phyloP scores from a whole-genome alignment of 2,329 filamentous ascomycete species.

The Fonsecaea nubica region DNA sequence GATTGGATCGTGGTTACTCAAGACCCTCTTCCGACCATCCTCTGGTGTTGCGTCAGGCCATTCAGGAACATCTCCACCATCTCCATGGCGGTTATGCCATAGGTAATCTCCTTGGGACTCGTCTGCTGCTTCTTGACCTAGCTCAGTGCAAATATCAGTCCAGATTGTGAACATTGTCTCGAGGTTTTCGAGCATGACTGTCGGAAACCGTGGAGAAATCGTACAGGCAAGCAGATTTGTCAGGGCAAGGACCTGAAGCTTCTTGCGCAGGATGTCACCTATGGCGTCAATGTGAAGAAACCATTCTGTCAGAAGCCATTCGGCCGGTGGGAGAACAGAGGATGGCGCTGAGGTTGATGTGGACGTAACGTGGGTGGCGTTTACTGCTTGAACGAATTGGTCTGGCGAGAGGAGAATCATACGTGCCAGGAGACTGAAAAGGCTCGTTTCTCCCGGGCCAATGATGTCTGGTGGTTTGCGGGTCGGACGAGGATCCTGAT shows the following conservation, averaged over 20 bases:
- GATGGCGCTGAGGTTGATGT: constrained; percentile 35
- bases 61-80: constrained; percentile 44
- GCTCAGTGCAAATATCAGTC: constrained; percentile 55
- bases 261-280: constrained; percentile 54
- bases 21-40: constrained; percentile 49
- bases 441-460: constrained; percentile 80
- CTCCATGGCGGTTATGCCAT: constrained; percentile 44
- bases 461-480: constrained; percentile 72
- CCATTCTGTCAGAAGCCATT: constrained; percentile 57
- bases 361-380: constrained; percentile 42
- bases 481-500: constrained; percentile 82
- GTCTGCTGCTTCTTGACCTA: constrained; percentile 50
- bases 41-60: constrained; percentile 50
- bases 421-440: constrained; percentile 81
- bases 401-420: constrained; percentile 75
- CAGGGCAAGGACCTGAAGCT: constrained; percentile 54
- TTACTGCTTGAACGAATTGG: constrained; percentile 66
- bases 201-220: constrained; percentile 45
- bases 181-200: constrained; percentile 51
- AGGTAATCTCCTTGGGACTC: constrained; percentile 53
- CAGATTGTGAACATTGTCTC: constrained; percentile 56
- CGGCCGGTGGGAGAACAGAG: constrained; percentile 31
- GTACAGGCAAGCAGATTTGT: constrained; percentile 52
- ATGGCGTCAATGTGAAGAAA: constrained; percentile 58
- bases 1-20: constrained; percentile 51